Conservation (phyloP, 2,329 filamentous ascomycete species). For the Akanthomyces uredinophilus region DNA sequence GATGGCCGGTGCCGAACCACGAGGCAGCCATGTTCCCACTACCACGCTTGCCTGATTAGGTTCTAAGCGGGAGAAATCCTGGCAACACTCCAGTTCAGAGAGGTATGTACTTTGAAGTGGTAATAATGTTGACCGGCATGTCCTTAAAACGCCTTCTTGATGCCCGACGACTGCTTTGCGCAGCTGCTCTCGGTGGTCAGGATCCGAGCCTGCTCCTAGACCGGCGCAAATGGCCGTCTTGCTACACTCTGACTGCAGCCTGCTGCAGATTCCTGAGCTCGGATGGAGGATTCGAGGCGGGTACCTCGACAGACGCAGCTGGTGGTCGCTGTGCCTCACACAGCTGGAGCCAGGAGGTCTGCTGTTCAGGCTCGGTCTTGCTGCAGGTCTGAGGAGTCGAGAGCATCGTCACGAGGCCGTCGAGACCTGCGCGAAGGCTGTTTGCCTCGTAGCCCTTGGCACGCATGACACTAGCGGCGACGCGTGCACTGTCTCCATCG, state of each 20-base stretch:
- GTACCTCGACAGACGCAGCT: not conserved
- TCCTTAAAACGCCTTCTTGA: not conserved
- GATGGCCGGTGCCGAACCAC: not conserved
- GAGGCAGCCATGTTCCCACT: not conserved
- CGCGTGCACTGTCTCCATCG: slow-evolving; percentile 47
- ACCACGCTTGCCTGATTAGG: not conserved
- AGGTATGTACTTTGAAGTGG: not conserved
- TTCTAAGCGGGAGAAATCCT: not conserved
- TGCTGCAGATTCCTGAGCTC: slow-evolving; percentile 3
- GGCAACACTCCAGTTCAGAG: not conserved
- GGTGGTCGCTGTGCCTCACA: not conserved
- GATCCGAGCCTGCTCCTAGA: not conserved
- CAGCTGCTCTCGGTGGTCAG: not conserved
- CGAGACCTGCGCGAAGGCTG: slow-evolving; percentile 39
- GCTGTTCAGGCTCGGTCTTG: not conserved
- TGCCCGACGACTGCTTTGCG: not conserved
- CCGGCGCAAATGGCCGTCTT: no score
- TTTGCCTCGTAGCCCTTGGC: slow-evolving; percentile 44
- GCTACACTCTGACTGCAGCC: not conserved
- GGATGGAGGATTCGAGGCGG: not conserved
- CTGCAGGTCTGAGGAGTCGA: not conserved
- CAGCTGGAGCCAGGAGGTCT: slow-evolving; percentile 7
- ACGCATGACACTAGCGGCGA: slow-evolving; percentile 49
- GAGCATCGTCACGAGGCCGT: slow-evolving; percentile 7
- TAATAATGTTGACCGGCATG: not conserved